These are phyloP conservation scores for Polyporus arcularius DNA, from an alignment of 768 basidiomycete species.

Conservation along the genomic window DNA sequence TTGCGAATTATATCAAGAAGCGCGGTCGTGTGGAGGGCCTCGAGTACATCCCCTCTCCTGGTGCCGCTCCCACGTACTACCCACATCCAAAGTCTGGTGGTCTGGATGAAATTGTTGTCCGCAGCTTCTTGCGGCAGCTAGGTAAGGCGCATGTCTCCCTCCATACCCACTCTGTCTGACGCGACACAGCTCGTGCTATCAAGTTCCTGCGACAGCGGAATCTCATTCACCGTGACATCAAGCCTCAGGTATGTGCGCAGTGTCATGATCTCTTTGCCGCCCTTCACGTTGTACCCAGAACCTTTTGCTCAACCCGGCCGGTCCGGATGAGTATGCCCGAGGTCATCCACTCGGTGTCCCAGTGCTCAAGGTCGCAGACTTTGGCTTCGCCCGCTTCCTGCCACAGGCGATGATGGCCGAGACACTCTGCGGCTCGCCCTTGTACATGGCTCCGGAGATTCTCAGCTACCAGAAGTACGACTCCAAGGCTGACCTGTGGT, in stretches of 20 bases:
- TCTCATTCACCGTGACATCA: slow-evolving; percentile 96
- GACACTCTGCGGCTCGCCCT: slow-evolving; percentile 95
- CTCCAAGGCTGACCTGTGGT: slow-evolving; percentile 97
- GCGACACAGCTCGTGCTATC: slow-evolving; percentile 79
- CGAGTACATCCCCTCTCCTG: slow-evolving; percentile 73
- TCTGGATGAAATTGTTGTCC: slow-evolving; percentile 84
- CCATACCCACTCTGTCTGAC: slow-evolving; percentile 1
- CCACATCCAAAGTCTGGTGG: slow-evolving; percentile 92
- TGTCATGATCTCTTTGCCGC: neutral
- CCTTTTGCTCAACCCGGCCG: slow-evolving; percentile 82
- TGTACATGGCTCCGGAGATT: slow-evolving; percentile 99
- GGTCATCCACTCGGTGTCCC: slow-evolving; percentile 94
- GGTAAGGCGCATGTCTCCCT: slow-evolving; percentile 44
- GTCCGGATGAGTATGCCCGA: slow-evolving; percentile 74
- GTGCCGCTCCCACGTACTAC: slow-evolving; percentile 77
- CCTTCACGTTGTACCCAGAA: slow-evolving; percentile 51
- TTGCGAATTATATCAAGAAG: slow-evolving; percentile 96
- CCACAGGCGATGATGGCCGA: slow-evolving; percentile 95
- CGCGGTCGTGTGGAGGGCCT: slow-evolving; percentile 91
- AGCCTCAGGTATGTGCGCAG: slow-evolving; percentile 69
- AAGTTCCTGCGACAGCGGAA: slow-evolving; percentile 88
- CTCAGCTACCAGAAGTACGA: slow-evolving; percentile 96
- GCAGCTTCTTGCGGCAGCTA: slow-evolving; percentile 90
- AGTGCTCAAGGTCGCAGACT: slow-evolving; percentile 95
- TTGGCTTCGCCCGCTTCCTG: slow-evolving; percentile 93